Evolutionary conservation across 768 basidiomycete genomes (phyloP).

Genomic region (Cubamyces sp.): DNA sequence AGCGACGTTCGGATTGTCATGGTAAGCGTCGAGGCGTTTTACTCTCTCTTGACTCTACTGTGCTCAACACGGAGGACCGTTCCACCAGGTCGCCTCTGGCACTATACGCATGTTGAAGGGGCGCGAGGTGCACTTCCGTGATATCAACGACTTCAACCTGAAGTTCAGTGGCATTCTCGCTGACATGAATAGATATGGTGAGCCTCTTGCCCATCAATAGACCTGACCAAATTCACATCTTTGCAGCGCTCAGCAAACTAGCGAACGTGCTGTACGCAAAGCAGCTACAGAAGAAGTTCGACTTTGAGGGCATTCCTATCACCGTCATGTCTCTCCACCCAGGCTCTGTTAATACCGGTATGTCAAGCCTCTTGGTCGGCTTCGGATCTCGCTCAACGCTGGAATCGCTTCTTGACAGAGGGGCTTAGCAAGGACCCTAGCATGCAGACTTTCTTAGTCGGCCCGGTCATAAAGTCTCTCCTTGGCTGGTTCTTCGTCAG

Average conservation of each 20-base stretch:
- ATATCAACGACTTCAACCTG: slow-evolving; percentile 34
- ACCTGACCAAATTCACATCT: neutral
- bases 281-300: slow-evolving; percentile 52
- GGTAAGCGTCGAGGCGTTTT: slow-evolving; percentile 34
- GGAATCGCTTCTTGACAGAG: slow-evolving; percentile 7
- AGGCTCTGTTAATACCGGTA: slow-evolving; percentile 44
- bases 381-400: neutral
- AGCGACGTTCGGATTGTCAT: slow-evolving; percentile 66
- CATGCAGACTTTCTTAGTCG: slow-evolving; percentile 4
- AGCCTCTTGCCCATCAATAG: neutral
- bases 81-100: slow-evolving; percentile 25
- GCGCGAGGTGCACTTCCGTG: slow-evolving; percentile 23
- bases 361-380: neutral
- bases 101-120: slow-evolving; percentile 11
- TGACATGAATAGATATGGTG: slow-evolving; percentile 29
- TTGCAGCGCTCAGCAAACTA: slow-evolving; percentile 54
- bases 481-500: slow-evolving; percentile 34
- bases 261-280: slow-evolving; percentile 52
- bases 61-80: neutral
- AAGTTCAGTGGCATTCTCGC: slow-evolving; percentile 27
- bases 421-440: slow-evolving; percentile 16
- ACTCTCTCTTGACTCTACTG: neutral
- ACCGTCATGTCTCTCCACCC: slow-evolving; percentile 48
- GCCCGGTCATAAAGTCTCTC: slow-evolving; percentile 18
- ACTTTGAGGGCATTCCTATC: slow-evolving; percentile 41